Conservation (phyloP, 768 basidiomycete genomes). For the Russula earlei region DNA sequence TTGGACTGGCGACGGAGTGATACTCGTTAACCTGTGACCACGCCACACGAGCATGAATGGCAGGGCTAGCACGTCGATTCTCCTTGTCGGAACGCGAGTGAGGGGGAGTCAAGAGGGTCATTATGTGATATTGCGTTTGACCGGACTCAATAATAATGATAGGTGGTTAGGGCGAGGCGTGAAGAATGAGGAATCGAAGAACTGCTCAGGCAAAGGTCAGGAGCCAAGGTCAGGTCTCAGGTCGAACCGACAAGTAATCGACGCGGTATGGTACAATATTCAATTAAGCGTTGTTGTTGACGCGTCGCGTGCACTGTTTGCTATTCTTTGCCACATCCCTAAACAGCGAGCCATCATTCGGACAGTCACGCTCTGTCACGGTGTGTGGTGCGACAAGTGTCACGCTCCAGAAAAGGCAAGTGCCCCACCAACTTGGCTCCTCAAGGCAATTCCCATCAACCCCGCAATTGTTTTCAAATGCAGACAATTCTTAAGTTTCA, state of each 20-base stretch:
- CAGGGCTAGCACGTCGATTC: slow-evolving; percentile 35
- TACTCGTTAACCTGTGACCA: slow-evolving; percentile 47
- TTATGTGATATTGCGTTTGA: slow-evolving; percentile 20
- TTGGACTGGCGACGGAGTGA: too few relatives aligned
- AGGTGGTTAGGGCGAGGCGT: not conserved
- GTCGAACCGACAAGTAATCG: not conserved
- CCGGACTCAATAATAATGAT: not conserved
- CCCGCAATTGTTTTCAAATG: too few relatives aligned
- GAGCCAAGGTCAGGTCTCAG: not conserved
- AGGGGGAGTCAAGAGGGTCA: slow-evolving; percentile 49
- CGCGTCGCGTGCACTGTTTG: slow-evolving; percentile 34
- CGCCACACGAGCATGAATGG: slow-evolving; percentile 37
- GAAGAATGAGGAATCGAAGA: not conserved
- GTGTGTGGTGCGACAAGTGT: too few relatives aligned
- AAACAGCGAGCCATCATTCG: too few relatives aligned
- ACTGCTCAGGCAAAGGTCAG: not conserved
- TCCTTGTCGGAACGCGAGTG: slow-evolving; percentile 42
- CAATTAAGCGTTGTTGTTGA: slow-evolving; percentile 33
- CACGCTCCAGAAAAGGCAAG: too few relatives aligned
- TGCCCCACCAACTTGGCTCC: too few relatives aligned
- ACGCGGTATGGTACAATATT: slow-evolving; percentile 15
- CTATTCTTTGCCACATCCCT: slow-evolving; percentile 13
- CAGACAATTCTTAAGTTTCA: too few relatives aligned
- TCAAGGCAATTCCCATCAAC: too few relatives aligned
- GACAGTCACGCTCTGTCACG: too few relatives aligned